phyloP scores from a whole-genome alignment of 768 basidiomycete species.

The Auricularia sp. region DNA sequence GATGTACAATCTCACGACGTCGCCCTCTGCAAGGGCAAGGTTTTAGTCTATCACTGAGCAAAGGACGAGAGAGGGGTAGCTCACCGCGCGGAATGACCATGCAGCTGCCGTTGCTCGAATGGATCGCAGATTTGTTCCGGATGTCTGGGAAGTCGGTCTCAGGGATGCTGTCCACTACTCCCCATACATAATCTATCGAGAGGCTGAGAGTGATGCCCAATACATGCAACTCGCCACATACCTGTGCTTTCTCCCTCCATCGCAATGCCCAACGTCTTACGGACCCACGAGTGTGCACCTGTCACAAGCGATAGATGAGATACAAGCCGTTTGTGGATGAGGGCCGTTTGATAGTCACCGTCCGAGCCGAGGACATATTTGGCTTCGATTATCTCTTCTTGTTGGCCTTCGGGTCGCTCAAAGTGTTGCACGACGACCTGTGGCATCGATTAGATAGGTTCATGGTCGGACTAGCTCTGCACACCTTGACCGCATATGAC shows the following conservation, averaged over 20 bases:
- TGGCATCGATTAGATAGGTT: too few relatives aligned
- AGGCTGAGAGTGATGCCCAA: neutral
- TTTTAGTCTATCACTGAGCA: neutral
- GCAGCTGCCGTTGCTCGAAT: conserved; percentile 57
- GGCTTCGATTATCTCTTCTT: conserved; percentile 49
- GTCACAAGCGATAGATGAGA: neutral
- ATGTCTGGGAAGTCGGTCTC: conserved; percentile 75
- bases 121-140: conserved; percentile 53
- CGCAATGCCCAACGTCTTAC: conserved; percentile 49
- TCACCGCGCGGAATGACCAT: conserved; percentile 59
- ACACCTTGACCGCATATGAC: conserved; percentile 16
- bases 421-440: conserved; percentile 7
- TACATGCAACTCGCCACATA: conserved; percentile 9
- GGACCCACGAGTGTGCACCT: conserved; percentile 81
- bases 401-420: neutral
- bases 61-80: neutral
- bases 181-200: conserved; percentile 60
- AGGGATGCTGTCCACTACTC: conserved; percentile 62
- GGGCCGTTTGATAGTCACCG: conserved; percentile 27
- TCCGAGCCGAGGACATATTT: conserved; percentile 74
- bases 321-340: too few relatives aligned
- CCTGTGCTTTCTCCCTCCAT: conserved; percentile 71
- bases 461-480: neutral
- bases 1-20: conserved; percentile 60
- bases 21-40: conserved; percentile 31